Conservation (phyloP, 2,329 filamentous ascomycete genomes). For the Coniochaeta prunicola region DNA sequence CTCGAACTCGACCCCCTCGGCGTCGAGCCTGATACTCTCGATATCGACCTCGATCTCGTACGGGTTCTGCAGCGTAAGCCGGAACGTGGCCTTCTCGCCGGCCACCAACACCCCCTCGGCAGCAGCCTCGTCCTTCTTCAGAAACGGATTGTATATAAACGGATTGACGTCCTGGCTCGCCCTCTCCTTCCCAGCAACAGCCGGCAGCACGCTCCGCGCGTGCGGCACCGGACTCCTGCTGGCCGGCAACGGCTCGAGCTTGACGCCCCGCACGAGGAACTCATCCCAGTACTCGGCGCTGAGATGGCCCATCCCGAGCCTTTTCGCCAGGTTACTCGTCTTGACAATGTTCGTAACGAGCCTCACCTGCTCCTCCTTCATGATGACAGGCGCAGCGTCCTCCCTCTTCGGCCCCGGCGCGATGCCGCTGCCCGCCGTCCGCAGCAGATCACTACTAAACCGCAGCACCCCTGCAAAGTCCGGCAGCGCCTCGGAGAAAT, state of each 20-base stretch:
- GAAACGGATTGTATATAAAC: constrained; percentile 92
- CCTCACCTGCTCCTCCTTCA: constrained; percentile 75
- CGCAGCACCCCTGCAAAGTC: constrained; percentile 86
- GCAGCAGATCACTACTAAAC: constrained; percentile 77
- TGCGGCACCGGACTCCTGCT: constrained; percentile 61
- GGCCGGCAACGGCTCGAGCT: constrained; percentile 56
- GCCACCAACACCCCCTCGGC: constrained; percentile 68
- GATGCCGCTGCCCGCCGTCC: constrained; percentile 72
- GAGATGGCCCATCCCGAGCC: constrained; percentile 62
- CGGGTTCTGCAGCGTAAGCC: constrained; percentile 83
- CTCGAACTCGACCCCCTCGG: constrained; percentile 66
- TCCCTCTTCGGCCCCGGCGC: constrained; percentile 64
- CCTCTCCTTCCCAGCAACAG: constrained; percentile 37
- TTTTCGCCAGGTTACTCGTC: constrained; percentile 69
- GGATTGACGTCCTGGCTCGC: constrained; percentile 64
- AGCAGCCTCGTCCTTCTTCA: constrained; percentile 55
- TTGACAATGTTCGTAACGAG: constrained; percentile 81
- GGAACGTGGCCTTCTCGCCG: constrained; percentile 69
- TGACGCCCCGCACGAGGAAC: constrained; percentile 75
- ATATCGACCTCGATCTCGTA: constrained; percentile 91
- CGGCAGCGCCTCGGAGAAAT: constrained; percentile 86
- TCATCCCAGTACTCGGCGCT: constrained; percentile 95
- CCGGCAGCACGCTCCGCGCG: constrained; percentile 43
- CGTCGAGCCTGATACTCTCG: constrained; percentile 69
- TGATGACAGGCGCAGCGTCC: constrained; percentile 63